These are phyloP conservation scores for Mycothermus thermophilus DNA, from an alignment of 495 filamentous ascomycete species.

Conservation along the genomic window DNA sequence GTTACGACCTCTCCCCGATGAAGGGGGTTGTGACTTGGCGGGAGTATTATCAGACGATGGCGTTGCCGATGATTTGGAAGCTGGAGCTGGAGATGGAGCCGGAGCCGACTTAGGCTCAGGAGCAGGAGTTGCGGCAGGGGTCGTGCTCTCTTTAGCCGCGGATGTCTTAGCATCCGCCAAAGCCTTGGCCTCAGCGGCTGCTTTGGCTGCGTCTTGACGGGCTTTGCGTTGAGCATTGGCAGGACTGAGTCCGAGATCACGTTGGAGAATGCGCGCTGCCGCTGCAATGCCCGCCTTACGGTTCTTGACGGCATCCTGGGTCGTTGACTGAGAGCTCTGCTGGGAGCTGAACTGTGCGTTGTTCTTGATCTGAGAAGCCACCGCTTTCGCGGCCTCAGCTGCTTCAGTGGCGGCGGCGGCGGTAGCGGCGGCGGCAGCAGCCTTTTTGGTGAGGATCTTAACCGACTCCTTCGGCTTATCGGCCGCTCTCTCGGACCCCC, in stretches of 20 bases:
- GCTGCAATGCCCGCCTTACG: conserved; percentile 56
- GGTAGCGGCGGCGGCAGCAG: conserved; percentile 28
- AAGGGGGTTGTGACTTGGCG: conserved; percentile 12
- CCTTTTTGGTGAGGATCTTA: conserved; percentile 63
- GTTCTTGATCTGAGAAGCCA: conserved; percentile 21
- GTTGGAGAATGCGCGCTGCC: conserved; percentile 75
- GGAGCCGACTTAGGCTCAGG: no score
- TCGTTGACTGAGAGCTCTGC: conserved; percentile 2
- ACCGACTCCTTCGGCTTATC: conserved; percentile 61
- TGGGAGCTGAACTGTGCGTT: conserved; percentile 9
- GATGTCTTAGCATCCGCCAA: no score
- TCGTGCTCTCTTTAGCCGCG: conserved; percentile 19
- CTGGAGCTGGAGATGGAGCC: conserved; percentile 14
- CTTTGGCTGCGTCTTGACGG: conserved; percentile 38
- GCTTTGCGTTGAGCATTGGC: conserved; percentile 42
- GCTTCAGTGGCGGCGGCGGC: conserved; percentile 37
- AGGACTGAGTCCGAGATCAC: conserved; percentile 72
- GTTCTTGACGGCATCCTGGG: conserved; percentile 28
- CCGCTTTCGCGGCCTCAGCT: conserved; percentile 31
- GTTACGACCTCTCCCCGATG: conserved; percentile 14
- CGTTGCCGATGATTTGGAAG: conserved; percentile 10
- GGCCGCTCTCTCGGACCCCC: conserved; percentile 22
- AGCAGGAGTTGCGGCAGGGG: no score
- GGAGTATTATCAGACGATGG: not conserved
- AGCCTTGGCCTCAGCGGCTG: conserved; percentile 31